Percentiles rank a stretch among this genome's conserved stretches.
phyloP scores from a whole-genome alignment of 228 moss, liverwort and hornwort species.

The Sphagnum fallax region DNA sequence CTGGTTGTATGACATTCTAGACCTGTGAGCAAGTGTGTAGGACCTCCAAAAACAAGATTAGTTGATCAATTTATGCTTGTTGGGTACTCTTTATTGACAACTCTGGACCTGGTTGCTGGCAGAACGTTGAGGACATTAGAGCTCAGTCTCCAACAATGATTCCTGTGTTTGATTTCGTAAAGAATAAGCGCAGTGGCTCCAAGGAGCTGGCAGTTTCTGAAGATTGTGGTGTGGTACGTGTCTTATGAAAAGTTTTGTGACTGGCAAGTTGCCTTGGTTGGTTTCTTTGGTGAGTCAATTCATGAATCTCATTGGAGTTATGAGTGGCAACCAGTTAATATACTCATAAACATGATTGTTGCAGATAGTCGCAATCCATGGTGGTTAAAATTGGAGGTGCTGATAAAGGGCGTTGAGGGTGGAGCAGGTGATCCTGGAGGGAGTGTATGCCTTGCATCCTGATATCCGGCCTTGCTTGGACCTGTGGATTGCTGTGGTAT shows the following conservation, averaged over 20 bases:
- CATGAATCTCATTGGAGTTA: too few relatives aligned
- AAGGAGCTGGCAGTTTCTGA: constrained; percentile 62
- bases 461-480: constrained; percentile 72
- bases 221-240: constrained; percentile 79
- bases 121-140: constrained; percentile 75
- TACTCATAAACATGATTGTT: constrained; percentile 9
- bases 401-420: constrained; percentile 24
- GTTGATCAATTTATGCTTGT: too few relatives aligned
- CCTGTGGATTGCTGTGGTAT: constrained; percentile 82
- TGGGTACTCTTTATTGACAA: background rate
- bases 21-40: too few relatives aligned
- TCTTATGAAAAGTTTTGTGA: background rate
- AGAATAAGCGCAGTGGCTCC: constrained; percentile 60
- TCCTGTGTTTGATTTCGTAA: constrained; percentile 74
- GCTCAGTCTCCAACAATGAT: constrained; percentile 55
- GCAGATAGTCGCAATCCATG: constrained; percentile 14
- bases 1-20: too few relatives aligned
- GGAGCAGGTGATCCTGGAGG: constrained; percentile 75
- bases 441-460: constrained; percentile 82
- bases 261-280: too few relatives aligned
- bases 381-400: constrained; percentile 12
- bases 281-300: too few relatives aligned
- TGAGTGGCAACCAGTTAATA: too few relatives aligned
- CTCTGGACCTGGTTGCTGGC: constrained; percentile 14
- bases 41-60: too few relatives aligned